Base-by-base conservation (phyloP, 805 yeast species). In the Ogataea naganishii region DNA sequence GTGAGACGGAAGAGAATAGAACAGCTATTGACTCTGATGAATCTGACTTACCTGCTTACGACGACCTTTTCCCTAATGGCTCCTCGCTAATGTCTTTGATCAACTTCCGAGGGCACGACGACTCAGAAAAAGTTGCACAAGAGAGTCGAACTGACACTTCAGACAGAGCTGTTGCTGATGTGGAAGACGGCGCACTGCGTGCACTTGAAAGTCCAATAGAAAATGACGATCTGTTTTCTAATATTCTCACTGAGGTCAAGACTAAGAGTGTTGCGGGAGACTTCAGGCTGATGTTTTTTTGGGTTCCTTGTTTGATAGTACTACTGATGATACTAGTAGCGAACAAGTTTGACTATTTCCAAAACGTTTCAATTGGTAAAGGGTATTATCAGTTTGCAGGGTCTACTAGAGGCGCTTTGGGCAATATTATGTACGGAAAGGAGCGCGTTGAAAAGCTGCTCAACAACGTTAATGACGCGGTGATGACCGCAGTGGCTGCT, bases 211-310 rank as follows among this genome's bases (percentile, higher is more conserved):
- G 12, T 11, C 10, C 15, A 9, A 24, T 12, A 24, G 34, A 20
- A 7, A 18, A 10, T 14, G 19, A 20, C 14, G 41, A 44, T 40
- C 19, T 36, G 44, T 12, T 44, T 4, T 32, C 30, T 27, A 29
- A 31, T 13, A 32, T 35, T 19, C 32, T 35, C 53, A 20, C 51
- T 43, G 35, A 48, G 43, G 31, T 39, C 46, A 14, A 33, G 31
- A 9, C 52, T 58, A 64, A 67, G 5, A 45, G 71, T 1, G 59
- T 71, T 21, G 65, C 63, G 43, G 80, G 84, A 45, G 96, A 88
- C 55, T 79, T 73, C 47, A 80, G 85, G 83, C 63, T 88, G 39
- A 58, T 84, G 37, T 83, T 88, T 51, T 86, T 88, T 67, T 88
- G 96, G 96, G 57, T 86, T 34, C 96, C 96, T 10, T 67, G 82